Evolutionary conservation across 169 alveolate genomes (phyloP).

Genomic region (Plasmodium adleri): DNA sequence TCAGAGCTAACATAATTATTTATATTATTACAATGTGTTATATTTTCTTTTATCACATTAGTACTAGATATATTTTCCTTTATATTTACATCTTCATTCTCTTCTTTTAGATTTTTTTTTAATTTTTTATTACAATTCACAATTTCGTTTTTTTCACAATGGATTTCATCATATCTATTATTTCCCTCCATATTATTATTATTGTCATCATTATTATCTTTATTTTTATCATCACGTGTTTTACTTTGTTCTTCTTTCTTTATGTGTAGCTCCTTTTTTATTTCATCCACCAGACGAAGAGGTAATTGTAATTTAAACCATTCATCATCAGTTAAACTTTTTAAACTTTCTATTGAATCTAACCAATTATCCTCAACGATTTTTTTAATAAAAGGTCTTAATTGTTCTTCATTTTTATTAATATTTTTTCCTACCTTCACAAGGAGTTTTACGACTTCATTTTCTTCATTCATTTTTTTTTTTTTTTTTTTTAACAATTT

Average conservation of each 20-base stretch:
- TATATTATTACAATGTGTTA: background rate
- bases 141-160: background rate
- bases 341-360: slow-evolving; percentile 56
- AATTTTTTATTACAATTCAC: slow-evolving; percentile 23
- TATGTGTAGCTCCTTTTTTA: slow-evolving; percentile 36
- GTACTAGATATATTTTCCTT: background rate
- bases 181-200: background rate
- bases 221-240: background rate
- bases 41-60: background rate
- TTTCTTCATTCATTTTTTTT: slow-evolving; percentile 45
- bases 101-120: slow-evolving; percentile 10
- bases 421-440: slow-evolving; percentile 54
- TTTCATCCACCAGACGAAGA: slow-evolving; percentile 40
- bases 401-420: slow-evolving; percentile 34
- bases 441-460: slow-evolving; percentile 38
- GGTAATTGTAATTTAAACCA: slow-evolving; percentile 56
- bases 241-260: slow-evolving; percentile 9
- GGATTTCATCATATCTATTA: background rate
- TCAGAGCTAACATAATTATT: no score
- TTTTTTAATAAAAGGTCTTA: slow-evolving; percentile 53
- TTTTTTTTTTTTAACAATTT: background rate
- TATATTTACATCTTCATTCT: background rate
- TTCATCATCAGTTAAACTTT: slow-evolving; percentile 46
- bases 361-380: slow-evolving; percentile 66
- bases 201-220: background rate